A percentile compares a stretch with the other conserved stretches of the same genome.
Evolutionary conservation across 1,139 yeast species (phyloP).

Genomic region (Saccharomyces hybrid): DNA sequence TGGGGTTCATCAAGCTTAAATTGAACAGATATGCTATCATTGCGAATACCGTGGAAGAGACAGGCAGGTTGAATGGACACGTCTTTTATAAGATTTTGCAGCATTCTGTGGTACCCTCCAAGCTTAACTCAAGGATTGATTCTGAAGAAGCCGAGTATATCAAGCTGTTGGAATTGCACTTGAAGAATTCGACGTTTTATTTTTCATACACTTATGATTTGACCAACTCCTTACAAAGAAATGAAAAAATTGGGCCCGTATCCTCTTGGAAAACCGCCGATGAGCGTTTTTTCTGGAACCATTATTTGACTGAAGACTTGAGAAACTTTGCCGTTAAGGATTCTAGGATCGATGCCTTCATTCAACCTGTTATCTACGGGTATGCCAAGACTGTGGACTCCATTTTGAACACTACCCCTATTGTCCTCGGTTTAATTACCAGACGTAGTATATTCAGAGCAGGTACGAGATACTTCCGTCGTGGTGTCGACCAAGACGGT

Average conservation of each 20-base stretch:
- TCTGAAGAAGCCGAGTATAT: slow-evolving; percentile 57
- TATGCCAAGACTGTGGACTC: slow-evolving; percentile 55
- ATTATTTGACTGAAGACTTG: slow-evolving; percentile 53
- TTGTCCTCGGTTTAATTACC: slow-evolving; percentile 63
- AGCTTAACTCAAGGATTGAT: slow-evolving; percentile 24
- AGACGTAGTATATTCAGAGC: slow-evolving; percentile 79
- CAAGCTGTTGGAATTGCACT: slow-evolving; percentile 57
- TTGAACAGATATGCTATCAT: slow-evolving; percentile 46
- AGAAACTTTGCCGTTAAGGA: slow-evolving; percentile 39
- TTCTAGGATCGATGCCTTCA: slow-evolving; percentile 40
- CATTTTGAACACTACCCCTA: slow-evolving; percentile 44
- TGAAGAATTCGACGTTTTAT: slow-evolving; percentile 65
- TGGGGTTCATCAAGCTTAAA: slow-evolving; percentile 64
- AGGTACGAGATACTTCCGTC: slow-evolving; percentile 92
- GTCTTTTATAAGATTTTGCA: slow-evolving; percentile 51
- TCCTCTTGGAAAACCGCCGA: slow-evolving; percentile 40
- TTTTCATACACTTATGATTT: slow-evolving; percentile 74
- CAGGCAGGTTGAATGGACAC: slow-evolving; percentile 61
- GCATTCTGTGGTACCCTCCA: slow-evolving; percentile 52
- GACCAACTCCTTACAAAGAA: slow-evolving; percentile 70
- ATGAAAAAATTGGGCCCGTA: slow-evolving; percentile 17
- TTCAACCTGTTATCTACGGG: slow-evolving; percentile 80
- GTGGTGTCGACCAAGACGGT: slow-evolving; percentile 82
- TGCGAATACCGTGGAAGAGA: slow-evolving; percentile 52
- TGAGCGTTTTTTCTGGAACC: slow-evolving; percentile 86